Base-by-base conservation (phyloP, 2,329 filamentous ascomycete species). In the Ophiocordyceps camponoti-floridani region DNA sequence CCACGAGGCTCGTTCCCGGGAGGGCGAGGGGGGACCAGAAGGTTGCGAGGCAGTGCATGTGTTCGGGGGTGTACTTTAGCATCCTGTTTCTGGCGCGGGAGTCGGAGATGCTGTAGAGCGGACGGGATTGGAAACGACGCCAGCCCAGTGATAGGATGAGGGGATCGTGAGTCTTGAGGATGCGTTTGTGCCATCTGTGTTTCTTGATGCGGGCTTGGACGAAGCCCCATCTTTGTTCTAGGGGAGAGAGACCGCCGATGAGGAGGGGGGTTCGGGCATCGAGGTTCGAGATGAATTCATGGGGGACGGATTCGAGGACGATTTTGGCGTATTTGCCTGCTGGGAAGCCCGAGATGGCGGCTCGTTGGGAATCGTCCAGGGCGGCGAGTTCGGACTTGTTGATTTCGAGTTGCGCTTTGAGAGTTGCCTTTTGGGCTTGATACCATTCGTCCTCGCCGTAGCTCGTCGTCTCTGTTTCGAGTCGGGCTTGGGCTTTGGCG, bases 371-470 rank as follows among this genome's bases (percentile, higher is more conserved):
- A 50, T 91, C 83, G 57, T 98, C 91, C 2, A 98, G 74, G 45
- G 77, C 75, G 53, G 88, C 85, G 51, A 93, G 94, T 58, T 96
- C 93, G 47, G 85, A 77, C 56, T 87, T 86, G 66, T 98, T 98
- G 75, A 98, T 95, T 56, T 93, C 84, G 50, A 91, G 74, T 61
- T 98, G 91, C 64, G 94, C 95, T 63, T 95, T 84, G 47, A 98
- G 79, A 59, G 83, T 74, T 30, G 91, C 85, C 66, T 98, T 98
- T 59, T 98, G 91, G 27, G 84, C 77, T 57, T 96, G 91, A 59
- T 98, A 98, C 93, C 93, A 98, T 46, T 98, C 85, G 58, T 98
- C 91, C 62, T 98, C 91, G 44, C 88, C 91, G 55, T 94, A 96
- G 13, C n/a, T 37, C 6, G 33, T 16, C 7, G 14, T 3, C 3